phyloP scores from a whole-genome alignment of 2,329 filamentous ascomycete species.

The Dothidotthia symphoricarpi region DNA sequence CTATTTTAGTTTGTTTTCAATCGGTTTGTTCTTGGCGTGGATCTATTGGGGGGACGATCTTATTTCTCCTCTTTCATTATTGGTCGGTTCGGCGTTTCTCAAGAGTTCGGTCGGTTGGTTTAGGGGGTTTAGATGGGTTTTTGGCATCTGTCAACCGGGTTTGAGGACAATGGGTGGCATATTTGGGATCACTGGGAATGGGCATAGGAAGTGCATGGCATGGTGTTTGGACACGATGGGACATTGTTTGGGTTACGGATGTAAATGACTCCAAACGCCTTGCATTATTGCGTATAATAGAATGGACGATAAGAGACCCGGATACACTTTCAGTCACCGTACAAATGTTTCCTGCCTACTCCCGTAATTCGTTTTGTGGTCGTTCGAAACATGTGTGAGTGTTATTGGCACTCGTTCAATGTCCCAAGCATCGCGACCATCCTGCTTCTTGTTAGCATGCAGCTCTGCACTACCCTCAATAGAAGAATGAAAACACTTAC shows the following conservation, averaged over 20 bases:
- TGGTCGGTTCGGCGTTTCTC: too few relatives aligned
- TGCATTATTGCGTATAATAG: constrained; percentile 7
- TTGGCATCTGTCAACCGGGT: not conserved
- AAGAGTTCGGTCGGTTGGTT: constrained; percentile 7
- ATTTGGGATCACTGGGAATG: too few relatives aligned
- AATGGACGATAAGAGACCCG: not conserved
- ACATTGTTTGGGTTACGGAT: not conserved
- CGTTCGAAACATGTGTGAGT: not conserved
- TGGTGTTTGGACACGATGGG: too few relatives aligned
- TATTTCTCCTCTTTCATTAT: constrained; percentile 31
- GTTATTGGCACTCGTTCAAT: constrained; percentile 12
- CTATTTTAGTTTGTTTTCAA: constrained; percentile 26
- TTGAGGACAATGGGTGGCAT: not conserved
- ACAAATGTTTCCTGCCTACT: too few relatives aligned
- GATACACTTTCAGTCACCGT: too few relatives aligned
- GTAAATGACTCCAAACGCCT: constrained; percentile 10
- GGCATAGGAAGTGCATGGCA: not conserved
- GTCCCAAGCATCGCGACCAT: constrained; percentile 40
- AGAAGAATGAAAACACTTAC: constrained; percentile 16
- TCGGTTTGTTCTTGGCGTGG: constrained; percentile 5
- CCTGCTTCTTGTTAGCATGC: constrained; percentile 26
- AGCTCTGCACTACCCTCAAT: not conserved
- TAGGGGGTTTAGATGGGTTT: constrained; percentile 7
- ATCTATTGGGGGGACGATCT: constrained; percentile 32
- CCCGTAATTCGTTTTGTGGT: too few relatives aligned